A percentile compares a stretch with the other conserved stretches of the same genome.
phyloP scores from a whole-genome alignment of 495 filamentous ascomycete species.

The Patellaria atrata region DNA sequence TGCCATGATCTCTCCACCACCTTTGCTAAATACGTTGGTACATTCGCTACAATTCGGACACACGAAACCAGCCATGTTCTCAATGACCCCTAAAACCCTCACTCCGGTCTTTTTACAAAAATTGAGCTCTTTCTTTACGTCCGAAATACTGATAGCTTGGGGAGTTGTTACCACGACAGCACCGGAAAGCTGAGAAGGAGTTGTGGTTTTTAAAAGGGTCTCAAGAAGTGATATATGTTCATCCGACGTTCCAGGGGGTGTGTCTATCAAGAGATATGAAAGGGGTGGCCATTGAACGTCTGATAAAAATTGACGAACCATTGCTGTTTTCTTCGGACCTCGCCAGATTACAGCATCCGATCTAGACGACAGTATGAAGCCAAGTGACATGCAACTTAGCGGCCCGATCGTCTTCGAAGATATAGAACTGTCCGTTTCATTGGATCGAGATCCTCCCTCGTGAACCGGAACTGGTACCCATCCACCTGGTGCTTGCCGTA shows the following conservation, averaged over 20 bases:
- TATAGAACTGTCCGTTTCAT: not conserved
- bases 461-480: conserved; percentile 85
- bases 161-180: conserved; percentile 94
- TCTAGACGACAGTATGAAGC: conserved; percentile 70
- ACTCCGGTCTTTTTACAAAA: conserved; percentile 84
- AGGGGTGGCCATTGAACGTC: conserved; percentile 83
- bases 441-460: conserved; percentile 16
- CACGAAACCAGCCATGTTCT: conserved; percentile 96
- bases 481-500: conserved; percentile 74
- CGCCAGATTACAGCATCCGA: conserved; percentile 93
- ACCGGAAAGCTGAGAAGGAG: conserved; percentile 43
- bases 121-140: conserved; percentile 92
- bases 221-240: conserved; percentile 94
- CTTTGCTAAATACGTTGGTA: conserved; percentile 80
- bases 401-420: conserved; percentile 35
- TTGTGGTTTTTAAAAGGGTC: conserved; percentile 47
- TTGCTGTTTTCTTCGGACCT: conserved; percentile 96
- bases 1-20: conserved; percentile 84
- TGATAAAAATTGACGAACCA: conserved; percentile 89
- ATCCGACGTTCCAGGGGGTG: conserved; percentile 89
- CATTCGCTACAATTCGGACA: conserved; percentile 91
- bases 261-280: conserved; percentile 88
- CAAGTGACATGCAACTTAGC: conserved; percentile 82
- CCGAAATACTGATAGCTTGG: conserved; percentile 81
- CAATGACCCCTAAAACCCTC: conserved; percentile 71